A percentile compares a stretch with the other conserved stretches of the same genome.
Conservation (phyloP, 1,284 basidiomycete genomes). For the Melampsora americana region DNA sequence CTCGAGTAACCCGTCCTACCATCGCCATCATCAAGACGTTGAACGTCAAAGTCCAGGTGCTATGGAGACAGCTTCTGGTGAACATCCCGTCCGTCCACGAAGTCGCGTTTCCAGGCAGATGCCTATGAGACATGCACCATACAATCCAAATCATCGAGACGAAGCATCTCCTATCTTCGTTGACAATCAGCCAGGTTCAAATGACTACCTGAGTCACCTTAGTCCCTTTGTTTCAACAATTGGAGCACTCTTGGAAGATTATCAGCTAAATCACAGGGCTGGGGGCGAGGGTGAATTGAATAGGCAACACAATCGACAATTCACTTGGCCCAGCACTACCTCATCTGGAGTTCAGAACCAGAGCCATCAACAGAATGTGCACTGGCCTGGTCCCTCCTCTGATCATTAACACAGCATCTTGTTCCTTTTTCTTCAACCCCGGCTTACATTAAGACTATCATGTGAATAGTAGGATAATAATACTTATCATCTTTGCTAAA, state of each 20-base stretch:
- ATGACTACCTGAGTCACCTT: neutral
- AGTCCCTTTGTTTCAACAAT: neutral
- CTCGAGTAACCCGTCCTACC: neutral
- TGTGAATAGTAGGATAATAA: too few relatives aligned
- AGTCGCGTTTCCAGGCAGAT: conserved; percentile 49
- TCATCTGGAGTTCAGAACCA: too few relatives aligned
- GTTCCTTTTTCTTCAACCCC: too few relatives aligned
- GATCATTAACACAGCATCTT: too few relatives aligned
- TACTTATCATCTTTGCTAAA: too few relatives aligned
- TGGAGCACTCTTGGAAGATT: neutral
- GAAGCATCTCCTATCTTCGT: neutral
- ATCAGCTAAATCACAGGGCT: neutral
- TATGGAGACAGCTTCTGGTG: neutral
- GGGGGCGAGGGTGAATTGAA: too few relatives aligned
- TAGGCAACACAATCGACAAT: too few relatives aligned
- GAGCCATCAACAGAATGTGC: too few relatives aligned
- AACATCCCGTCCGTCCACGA: conserved; percentile 20
- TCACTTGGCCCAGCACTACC: too few relatives aligned
- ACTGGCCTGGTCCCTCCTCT: too few relatives aligned
- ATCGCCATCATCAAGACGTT: neutral
- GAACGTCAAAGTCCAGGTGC: neutral
- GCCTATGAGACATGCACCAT: conserved; percentile 10
- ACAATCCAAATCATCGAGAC: neutral
- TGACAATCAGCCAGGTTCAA: neutral
- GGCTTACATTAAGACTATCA: too few relatives aligned